phyloP scores from a whole-genome alignment of 1,284 basidiomycete species.

The Cryptococcus depauperatus region DNA sequence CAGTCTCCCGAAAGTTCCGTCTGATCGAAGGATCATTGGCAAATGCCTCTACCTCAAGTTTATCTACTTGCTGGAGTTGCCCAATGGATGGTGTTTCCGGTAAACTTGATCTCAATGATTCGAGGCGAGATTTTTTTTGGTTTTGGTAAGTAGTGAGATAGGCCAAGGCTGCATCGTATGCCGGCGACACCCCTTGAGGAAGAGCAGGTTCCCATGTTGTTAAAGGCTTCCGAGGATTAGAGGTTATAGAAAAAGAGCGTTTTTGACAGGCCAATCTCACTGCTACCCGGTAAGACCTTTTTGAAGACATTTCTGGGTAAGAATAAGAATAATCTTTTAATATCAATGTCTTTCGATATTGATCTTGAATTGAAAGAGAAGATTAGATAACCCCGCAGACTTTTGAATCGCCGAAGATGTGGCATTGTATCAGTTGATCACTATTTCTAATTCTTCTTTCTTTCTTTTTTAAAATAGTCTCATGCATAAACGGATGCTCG shows the following conservation, averaged over 20 bases:
- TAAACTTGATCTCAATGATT: constrained; percentile 9
- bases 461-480: neutral
- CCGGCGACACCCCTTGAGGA: constrained; percentile 31
- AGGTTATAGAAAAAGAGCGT: constrained; percentile 3
- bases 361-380: neutral
- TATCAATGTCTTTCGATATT: too few species aligned
- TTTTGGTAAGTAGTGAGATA: constrained; percentile 23
- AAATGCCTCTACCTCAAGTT: constrained; percentile 34
- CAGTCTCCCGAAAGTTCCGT: constrained; percentile 30
- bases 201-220: constrained; percentile 33
- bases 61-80: constrained; percentile 17
- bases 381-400: neutral
- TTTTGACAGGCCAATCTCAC: constrained; percentile 10
- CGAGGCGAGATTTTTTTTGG: constrained; percentile 7
- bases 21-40: constrained; percentile 39
- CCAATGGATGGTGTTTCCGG: constrained; percentile 9
- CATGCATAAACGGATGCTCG: too few species aligned
- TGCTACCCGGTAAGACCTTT: constrained; percentile 1
- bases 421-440: neutral
- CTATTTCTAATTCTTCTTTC: neutral
- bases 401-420: too few species aligned
- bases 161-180: constrained; percentile 41
- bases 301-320: neutral
- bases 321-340: too few species aligned
- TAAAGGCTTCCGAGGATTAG: constrained; percentile 6